Base-by-base conservation (phyloP, 192 early-diverging fungal genomes). In the Linnemannia zychae region DNA sequence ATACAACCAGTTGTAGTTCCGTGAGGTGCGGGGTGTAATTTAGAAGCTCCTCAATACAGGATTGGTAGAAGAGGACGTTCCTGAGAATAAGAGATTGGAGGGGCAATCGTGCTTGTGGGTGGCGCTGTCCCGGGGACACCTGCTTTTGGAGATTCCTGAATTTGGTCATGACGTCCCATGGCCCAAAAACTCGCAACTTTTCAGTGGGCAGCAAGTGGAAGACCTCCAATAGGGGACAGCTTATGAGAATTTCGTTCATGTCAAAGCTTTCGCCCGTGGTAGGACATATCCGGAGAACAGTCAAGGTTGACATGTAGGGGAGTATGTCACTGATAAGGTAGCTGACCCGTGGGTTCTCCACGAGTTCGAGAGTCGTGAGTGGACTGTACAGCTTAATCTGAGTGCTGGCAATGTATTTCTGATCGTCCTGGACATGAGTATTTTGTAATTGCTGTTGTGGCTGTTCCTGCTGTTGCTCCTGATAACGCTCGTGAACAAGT, bases 41-140 rank as follows among this genome's bases (percentile, higher is more conserved):
- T 15, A 63, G 12, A 0, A 63, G 57, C 31, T 63, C 57, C 13
- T 63, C 57, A 13, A 63, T 63, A 28, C 57, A 63, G 12, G 57
- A 63, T 24, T 63, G 57, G 13, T 63, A 63, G 57, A 63, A 63
- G 28, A 63, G 28, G 57, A 63, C 57, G 28, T 63, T 63, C 57
- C 57, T 63, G 57, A 63, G 57, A 31, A 63, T 63, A 7, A 63
- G 28, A 4, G 57, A 63, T 28, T 31, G 57, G 12, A 63, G 57
- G 28, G 57, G 57, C 57, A 63, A 31, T 31, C 31, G 57, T 63
- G 57, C 28, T n/a, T 24, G 57, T 63, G 57, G 57, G 11, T 63
- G 28, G 57, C 11, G 57, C 28, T 63, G 7, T 31, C 57, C 57
- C 15, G 57, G 9, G 28, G 28, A 24, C 12, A 12, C 57, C 3